Evolutionary conservation across 2,329 filamentous ascomycete species (phyloP).

Genomic region (Venturiaceae sp.): DNA sequence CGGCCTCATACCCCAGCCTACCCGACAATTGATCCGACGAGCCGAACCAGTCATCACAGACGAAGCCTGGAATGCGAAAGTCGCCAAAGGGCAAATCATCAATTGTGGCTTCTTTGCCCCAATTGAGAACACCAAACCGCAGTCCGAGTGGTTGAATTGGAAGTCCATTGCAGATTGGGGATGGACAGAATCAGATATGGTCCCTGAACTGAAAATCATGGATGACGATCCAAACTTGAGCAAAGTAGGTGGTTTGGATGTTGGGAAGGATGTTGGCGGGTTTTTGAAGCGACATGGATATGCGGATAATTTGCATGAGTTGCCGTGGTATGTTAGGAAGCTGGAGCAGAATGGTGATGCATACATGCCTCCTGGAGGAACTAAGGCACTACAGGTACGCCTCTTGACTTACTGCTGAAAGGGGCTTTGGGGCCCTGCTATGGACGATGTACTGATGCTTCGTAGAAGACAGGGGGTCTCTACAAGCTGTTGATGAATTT

Average conservation of each 20-base stretch:
- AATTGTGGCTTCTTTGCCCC: background rate
- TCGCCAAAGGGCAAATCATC: background rate
- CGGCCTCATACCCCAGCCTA: too few relatives aligned
- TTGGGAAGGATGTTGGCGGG: background rate
- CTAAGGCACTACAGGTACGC: background rate
- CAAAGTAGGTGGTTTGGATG: too few relatives aligned
- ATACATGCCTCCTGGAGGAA: background rate
- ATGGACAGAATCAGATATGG: background rate
- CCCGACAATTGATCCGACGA: too few relatives aligned
- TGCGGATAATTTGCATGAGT: background rate
- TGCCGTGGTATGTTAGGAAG: background rate
- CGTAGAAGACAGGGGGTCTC: background rate
- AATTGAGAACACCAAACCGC: background rate
- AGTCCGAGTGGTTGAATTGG: background rate
- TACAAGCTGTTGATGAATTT: background rate
- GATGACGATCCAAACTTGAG: background rate
- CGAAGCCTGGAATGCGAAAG: background rate
- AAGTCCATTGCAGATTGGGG: background rate
- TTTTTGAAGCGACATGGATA: background rate
- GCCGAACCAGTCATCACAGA: background rate
- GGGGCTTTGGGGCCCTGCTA: too few relatives aligned
- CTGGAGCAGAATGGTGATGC: background rate
- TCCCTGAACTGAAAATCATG: background rate
- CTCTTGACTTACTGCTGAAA: background rate
- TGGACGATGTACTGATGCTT: too few relatives aligned